Evolutionary conservation across 495 filamentous ascomycete species (phyloP), one percentile per base, ranked within the genome.

Genomic region (Tuber melanosporum): DNA sequence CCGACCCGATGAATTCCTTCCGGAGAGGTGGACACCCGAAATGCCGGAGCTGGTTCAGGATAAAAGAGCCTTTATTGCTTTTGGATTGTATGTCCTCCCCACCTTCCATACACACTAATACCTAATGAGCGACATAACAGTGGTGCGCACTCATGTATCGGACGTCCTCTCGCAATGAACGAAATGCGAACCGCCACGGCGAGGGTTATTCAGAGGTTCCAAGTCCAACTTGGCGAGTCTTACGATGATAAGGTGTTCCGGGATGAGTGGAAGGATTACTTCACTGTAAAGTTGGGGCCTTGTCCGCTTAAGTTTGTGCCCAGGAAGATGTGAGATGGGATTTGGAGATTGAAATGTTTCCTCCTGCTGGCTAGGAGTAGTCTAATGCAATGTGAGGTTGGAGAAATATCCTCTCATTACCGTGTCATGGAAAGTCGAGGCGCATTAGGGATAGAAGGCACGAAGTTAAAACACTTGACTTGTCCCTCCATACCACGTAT

Each of bases 1-100:
- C 36, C 73, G 45, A 14, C 76, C 80, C 26, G 73, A 44, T 41
- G 76, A 82, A 69, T 82, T 82, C 66, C 73, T 82, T 26, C 76
- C 80, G 0, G 80, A 82, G 66, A 75, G 79, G 32, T 82, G 79
- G 79, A 66, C 57, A 26, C 26, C 57, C 57, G 57, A 66, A 36
- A 66, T 66, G 57, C 57, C 36, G 19, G 66, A 70, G 57, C 4
- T 42, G 15, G 73, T 77, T 22, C 71, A 75, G 20, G 76, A 77
- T 19, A 43, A n/a, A 22, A 20, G 41, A 3, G 76, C 76, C 17
- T 77, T 75, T 57, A 75, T 77, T 7, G 43, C 73, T 43, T 77
- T 77, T 70, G 43, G 45, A 39, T 77, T 22, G 73, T 75, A 72
- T 12, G 73, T 45, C 19, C 10, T 74, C n/a, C 45, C 72, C 20